phyloP scores from a whole-genome alignment of 2,329 filamentous ascomycete species.

The Cylindrodendrum hubeiense region DNA sequence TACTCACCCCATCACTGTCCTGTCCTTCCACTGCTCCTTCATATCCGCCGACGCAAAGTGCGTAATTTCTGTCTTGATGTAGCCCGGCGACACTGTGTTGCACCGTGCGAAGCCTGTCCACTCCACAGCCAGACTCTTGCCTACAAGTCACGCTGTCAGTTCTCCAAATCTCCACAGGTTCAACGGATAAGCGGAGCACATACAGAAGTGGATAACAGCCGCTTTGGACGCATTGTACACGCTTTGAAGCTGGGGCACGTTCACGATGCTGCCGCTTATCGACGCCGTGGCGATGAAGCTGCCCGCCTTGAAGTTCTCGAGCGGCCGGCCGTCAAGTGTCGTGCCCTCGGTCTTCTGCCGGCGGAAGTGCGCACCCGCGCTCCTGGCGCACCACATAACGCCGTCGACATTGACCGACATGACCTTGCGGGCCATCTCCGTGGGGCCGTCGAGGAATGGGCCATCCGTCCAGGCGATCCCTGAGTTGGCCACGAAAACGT shows the following conservation, averaged over 20 bases:
- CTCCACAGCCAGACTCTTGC: constrained; percentile 79
- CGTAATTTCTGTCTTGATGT: constrained; percentile 80
- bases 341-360: constrained; percentile 77
- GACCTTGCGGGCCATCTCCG: constrained; percentile 75
- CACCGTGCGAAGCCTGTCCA: constrained; percentile 81
- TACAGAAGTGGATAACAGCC: constrained; percentile 70
- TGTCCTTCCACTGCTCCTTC: constrained; percentile 80
- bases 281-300: constrained; percentile 84
- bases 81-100: constrained; percentile 81
- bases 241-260: constrained; percentile 80
- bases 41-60: constrained; percentile 73
- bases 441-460: constrained; percentile 72
- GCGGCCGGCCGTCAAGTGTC: constrained; percentile 69
- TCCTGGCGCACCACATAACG: constrained; percentile 81
- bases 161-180: not conserved
- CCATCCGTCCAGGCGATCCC: constrained; percentile 81
- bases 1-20: constrained; percentile 80
- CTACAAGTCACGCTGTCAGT: constrained; percentile 49
- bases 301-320: constrained; percentile 71
- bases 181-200: constrained; percentile 32
- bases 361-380: constrained; percentile 77
- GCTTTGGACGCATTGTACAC: constrained; percentile 82
- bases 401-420: constrained; percentile 80
- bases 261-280: constrained; percentile 84
- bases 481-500: constrained; percentile 84